Evolutionary conservation across 1,139 yeast species (phyloP).

Genomic region (Saccharomyces hybrid): DNA sequence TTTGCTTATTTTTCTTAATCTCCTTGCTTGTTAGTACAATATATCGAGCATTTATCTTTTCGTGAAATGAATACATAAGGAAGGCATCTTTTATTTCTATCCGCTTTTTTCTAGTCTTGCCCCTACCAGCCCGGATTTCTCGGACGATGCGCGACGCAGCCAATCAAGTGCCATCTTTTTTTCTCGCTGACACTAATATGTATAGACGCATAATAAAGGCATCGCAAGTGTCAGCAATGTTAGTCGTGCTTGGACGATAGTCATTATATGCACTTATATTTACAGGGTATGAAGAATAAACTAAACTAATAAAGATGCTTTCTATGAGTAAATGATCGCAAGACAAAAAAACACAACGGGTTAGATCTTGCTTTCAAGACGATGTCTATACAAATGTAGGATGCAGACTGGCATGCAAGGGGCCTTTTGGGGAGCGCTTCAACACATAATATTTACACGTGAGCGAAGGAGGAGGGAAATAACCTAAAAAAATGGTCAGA

Average conservation of each 20-base stretch:
- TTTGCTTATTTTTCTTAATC: no score
- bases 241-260: neutral
- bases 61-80: neutral
- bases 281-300: neutral
- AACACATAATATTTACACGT: neutral
- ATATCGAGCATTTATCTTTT: neutral
- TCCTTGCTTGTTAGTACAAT: neutral
- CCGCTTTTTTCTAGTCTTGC: neutral
- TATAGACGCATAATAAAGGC: neutral
- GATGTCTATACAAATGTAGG: neutral
- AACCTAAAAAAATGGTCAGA: neutral
- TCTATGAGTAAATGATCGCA: neutral
- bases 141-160: neutral
- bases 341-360: neutral
- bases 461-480: neutral
- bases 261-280: neutral
- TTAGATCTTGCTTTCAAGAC: neutral
- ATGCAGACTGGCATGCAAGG: neutral
- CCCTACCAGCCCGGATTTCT: neutral
- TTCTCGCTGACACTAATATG: conserved; percentile 3
- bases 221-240: neutral
- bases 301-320: neutral
- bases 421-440: neutral
- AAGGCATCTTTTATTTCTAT: neutral
- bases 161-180: neutral